phyloP scores from a whole-genome alignment of 2,329 filamentous ascomycete genomes.

The Fusarium sp. region DNA sequence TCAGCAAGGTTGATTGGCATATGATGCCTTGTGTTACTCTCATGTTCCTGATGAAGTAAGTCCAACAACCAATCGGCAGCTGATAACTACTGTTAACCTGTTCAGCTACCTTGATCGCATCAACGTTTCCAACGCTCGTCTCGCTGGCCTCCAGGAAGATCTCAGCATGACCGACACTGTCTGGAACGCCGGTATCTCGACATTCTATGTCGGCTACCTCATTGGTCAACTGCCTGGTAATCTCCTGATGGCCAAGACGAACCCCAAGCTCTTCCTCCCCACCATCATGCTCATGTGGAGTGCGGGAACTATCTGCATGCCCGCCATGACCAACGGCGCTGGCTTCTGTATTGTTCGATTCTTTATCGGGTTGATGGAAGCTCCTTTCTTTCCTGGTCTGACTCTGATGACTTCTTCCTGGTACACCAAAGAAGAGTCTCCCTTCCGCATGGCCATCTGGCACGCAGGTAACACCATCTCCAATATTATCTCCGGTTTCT shows the following conservation, averaged over 20 bases:
- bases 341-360: slow-evolving; percentile 48
- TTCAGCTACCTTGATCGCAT: slow-evolving; percentile 62
- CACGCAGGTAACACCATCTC: slow-evolving; percentile 60
- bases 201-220: slow-evolving; percentile 60
- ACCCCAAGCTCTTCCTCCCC: slow-evolving; percentile 51
- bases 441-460: slow-evolving; percentile 57
- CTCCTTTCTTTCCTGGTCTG: slow-evolving; percentile 55
- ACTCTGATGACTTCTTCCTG: slow-evolving; percentile 54
- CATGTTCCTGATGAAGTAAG: slow-evolving; percentile 30
- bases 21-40: slow-evolving; percentile 36
- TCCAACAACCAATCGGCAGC: accelerated
- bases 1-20: slow-evolving; percentile 47
- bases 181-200: slow-evolving; percentile 56
- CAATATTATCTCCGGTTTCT: slow-evolving; percentile 57
- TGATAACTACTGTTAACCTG: not conserved
- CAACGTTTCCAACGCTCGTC: slow-evolving; percentile 59
- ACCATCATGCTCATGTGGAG: slow-evolving; percentile 56
- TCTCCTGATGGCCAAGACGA: slow-evolving; percentile 56
- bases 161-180: slow-evolving; percentile 50
- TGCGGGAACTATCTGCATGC: slow-evolving; percentile 57
- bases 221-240: slow-evolving; percentile 60
- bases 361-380: slow-evolving; percentile 49
- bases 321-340: slow-evolving; percentile 48
- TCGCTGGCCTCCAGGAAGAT: slow-evolving; percentile 53
- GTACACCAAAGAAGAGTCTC: slow-evolving; percentile 59